These are phyloP conservation scores for Clohesyomyces aquaticus DNA, from an alignment of 495 filamentous ascomycete genomes.

Conservation along the genomic window DNA sequence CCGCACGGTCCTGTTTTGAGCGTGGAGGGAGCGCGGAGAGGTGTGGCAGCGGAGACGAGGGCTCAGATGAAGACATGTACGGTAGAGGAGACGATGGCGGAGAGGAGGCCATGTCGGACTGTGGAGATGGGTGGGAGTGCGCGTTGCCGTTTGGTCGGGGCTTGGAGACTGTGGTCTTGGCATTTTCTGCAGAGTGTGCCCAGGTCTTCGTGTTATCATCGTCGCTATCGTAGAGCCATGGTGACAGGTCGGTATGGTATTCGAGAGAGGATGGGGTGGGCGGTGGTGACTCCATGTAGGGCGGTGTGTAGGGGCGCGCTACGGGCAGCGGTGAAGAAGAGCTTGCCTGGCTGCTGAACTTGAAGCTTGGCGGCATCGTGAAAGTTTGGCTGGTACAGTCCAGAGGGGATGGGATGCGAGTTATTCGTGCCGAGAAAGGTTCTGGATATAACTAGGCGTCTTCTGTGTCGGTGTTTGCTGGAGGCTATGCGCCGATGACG, in stretches of 20 bases:
- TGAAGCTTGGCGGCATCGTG: slow-evolving; percentile 17
- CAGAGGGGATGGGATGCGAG: background rate
- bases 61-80: too few species aligned
- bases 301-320: slow-evolving; percentile 27
- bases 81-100: too few species aligned
- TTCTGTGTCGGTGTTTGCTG: too few species aligned
- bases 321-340: slow-evolving; percentile 5
- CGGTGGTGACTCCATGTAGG: slow-evolving; percentile 3
- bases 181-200: background rate
- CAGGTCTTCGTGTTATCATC: background rate
- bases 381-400: background rate
- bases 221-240: background rate
- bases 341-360: background rate
- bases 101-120: too few species aligned
- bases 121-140: too few species aligned
- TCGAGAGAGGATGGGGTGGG: background rate
- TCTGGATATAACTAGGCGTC: too few species aligned
- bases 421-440: background rate
- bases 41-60: too few species aligned
- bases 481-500: too few species aligned
- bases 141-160: too few species aligned
- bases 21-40: too few species aligned
- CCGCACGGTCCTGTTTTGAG: background rate
- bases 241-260: background rate
- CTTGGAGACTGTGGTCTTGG: too few species aligned